A percentile compares a stretch with the other conserved stretches of the same genome.
Conservation (phyloP, 495 filamentous ascomycete species). For the Hypoxylon lenormandii region DNA sequence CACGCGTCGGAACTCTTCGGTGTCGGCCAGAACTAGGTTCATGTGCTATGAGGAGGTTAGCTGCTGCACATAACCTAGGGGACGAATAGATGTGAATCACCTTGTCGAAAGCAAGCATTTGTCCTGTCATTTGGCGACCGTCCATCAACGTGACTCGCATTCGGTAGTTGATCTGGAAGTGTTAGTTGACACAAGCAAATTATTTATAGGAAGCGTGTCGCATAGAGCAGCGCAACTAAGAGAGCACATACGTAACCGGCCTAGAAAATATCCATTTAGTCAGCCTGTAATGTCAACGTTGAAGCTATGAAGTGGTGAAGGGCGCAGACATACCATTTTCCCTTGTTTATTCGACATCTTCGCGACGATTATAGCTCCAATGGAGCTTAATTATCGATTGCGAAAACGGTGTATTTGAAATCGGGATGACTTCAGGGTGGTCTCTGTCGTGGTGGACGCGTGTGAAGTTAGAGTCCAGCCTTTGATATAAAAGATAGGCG, state of each 20-base stretch:
- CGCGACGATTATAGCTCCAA: constrained; percentile 69
- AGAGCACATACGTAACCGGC: constrained; percentile 88
- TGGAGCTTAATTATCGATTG: constrained; percentile 69
- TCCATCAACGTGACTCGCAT: constrained; percentile 97
- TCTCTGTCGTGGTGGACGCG: constrained; percentile 42
- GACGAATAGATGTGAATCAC: constrained; percentile 57
- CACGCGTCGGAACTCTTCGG: constrained; percentile 96
- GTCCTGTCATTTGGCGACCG: constrained; percentile 94
- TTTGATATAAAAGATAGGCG: constrained; percentile 45
- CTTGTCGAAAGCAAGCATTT: constrained; percentile 98
- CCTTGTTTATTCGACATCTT: constrained; percentile 94
- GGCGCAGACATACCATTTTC: constrained; percentile 88
- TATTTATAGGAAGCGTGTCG: not conserved
- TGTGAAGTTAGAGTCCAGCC: constrained; percentile 53
- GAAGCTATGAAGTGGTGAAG: constrained; percentile 55
- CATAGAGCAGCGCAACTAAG: constrained; percentile 17
- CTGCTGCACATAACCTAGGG: not conserved
- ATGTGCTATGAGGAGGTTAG: constrained; percentile 76
- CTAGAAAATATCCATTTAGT: constrained; percentile 71
- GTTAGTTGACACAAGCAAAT: constrained; percentile 51
- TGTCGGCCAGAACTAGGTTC: constrained; percentile 98
- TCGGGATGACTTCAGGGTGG: constrained; percentile 42
- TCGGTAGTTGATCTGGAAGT: constrained; percentile 91
- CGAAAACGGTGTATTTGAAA: constrained; percentile 66
- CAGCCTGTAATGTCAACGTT: constrained; percentile 76